These are phyloP conservation scores for Globisporangium irregulare DNA, from an alignment of 352 stramenopile species.

Conservation along the genomic window DNA sequence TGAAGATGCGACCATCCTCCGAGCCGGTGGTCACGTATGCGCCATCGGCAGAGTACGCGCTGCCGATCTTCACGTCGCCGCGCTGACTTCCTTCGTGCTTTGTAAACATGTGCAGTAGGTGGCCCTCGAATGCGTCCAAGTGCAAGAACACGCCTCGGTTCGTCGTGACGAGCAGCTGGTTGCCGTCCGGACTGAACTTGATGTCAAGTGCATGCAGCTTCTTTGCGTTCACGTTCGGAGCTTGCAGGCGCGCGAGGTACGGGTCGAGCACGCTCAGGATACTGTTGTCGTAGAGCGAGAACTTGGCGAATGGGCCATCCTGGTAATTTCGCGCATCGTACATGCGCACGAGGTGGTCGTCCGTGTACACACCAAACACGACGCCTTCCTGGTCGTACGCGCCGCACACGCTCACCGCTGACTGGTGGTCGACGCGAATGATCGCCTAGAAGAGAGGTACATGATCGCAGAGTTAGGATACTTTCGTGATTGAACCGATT, in stretches of 20 bases:
- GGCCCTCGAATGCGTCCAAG: slow-evolving; percentile 83
- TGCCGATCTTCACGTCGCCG: slow-evolving; percentile 48
- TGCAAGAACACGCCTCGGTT: slow-evolving; percentile 81
- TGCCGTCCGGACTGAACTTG: slow-evolving; percentile 85
- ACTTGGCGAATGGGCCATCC: slow-evolving; percentile 86
- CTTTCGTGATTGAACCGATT: background rate
- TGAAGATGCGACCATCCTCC: slow-evolving; percentile 69
- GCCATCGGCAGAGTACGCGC: slow-evolving; percentile 73
- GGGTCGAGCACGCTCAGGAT: slow-evolving; percentile 60
- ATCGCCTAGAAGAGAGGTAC: slow-evolving; percentile 33
- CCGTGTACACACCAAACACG: slow-evolving; percentile 84
- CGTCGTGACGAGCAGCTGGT: slow-evolving; percentile 80
- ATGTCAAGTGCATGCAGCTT: slow-evolving; percentile 75
- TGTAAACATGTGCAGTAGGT: slow-evolving; percentile 69
- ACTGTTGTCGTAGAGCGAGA: slow-evolving; percentile 77
- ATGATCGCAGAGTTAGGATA: background rate
- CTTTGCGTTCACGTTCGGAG: slow-evolving; percentile 46
- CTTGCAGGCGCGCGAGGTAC: slow-evolving; percentile 51
- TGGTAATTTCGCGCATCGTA: slow-evolving; percentile 88
- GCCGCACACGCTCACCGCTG: slow-evolving; percentile 59
- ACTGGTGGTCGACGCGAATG: slow-evolving; percentile 60
- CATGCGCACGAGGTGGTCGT: slow-evolving; percentile 85
- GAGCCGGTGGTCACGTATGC: slow-evolving; percentile 66
- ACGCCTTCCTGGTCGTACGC: slow-evolving; percentile 84
- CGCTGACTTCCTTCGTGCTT: slow-evolving; percentile 40